Base-by-base conservation (phyloP, 257 asterid species). In the Ilex asprella region DNA sequence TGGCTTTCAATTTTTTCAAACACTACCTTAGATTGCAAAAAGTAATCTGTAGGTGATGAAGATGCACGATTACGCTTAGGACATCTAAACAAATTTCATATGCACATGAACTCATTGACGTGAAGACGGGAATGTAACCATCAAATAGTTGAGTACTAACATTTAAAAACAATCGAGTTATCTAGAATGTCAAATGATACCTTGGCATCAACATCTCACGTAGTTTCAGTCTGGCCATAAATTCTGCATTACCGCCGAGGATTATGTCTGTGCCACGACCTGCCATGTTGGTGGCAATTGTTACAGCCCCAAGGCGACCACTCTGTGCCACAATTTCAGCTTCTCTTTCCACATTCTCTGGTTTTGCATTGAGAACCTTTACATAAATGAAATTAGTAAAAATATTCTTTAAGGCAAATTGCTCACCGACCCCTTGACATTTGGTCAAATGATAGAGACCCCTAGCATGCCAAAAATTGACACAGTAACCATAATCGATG, bases 291-390 rank as follows among this genome's bases (percentile, higher is more conserved):
- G 99, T 93, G 54, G 99, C 99, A 76, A 93, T 93, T 64, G 99
- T 93, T 68, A 93, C 97, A 29, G 94, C 95, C 73, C 99, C 97
- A 61, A 85, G 84, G 66, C 99, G 97, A 67, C 99, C 99, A 78
- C 99, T 93, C 72, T 93, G 99, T 72, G 97, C 96, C 73, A 93
- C 96, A 84, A 93, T 93, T 85, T 93, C 99, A 76, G 99, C 99
- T 81, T 93, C 99, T 79, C 99, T 79, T 78, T 93, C 99, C 83
- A 93, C 99, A 74, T 93, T 93, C 78, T 93, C 99, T 68, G 99
- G 99, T 82, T 93, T 93, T 58, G 99, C 99, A 78, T 93, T 93
- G 61, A 93, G 84, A 79, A 93, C 99, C 99, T 93, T 73, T 59
- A 15, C 46, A 65, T 41, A 49, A 27, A 55, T 49, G 39, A 39